Evolutionary conservation across 164 flowering plant genomes (phyloP).

Genomic region (Vitis labrusca): DNA sequence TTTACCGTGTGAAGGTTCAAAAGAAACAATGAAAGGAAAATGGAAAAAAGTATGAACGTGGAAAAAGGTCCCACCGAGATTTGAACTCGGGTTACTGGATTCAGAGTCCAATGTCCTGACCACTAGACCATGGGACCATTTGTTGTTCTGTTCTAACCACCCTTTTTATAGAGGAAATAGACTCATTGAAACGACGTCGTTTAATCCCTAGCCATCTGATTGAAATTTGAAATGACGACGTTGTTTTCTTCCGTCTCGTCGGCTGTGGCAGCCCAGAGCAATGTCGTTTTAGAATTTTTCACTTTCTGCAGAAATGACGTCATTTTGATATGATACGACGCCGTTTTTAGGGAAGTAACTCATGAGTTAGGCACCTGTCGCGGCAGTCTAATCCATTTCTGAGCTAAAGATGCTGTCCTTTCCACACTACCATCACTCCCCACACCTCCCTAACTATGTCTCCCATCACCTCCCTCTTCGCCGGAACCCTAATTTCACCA

Average conservation of each 20-base stretch:
- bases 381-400: slow-evolving; percentile 5
- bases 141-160: neutral
- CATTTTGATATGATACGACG: no score
- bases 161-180: no score
- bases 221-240: no score
- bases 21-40: neutral
- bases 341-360: no score
- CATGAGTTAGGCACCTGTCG: neutral
- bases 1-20: no score
- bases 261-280: no score
- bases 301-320: no score
- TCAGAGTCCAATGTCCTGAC: slow-evolving; percentile 98
- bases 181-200: no score
- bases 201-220: no score
- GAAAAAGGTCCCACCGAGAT: slow-evolving; percentile 79
- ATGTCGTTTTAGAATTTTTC: no score
- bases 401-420: slow-evolving; percentile 15
- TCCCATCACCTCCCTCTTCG: slow-evolving; percentile 17
- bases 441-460: slow-evolving; percentile 9
- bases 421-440: slow-evolving; percentile 18
- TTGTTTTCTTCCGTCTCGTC: no score
- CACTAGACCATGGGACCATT: slow-evolving; percentile 91
- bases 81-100: slow-evolving; percentile 98
- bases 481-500: slow-evolving; percentile 5
- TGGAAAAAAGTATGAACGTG: neutral